Percentiles rank a stretch among this genome's conserved stretches.
phyloP scores from a whole-genome alignment of 2,329 filamentous ascomycete genomes.

The Didymella lethalis region DNA sequence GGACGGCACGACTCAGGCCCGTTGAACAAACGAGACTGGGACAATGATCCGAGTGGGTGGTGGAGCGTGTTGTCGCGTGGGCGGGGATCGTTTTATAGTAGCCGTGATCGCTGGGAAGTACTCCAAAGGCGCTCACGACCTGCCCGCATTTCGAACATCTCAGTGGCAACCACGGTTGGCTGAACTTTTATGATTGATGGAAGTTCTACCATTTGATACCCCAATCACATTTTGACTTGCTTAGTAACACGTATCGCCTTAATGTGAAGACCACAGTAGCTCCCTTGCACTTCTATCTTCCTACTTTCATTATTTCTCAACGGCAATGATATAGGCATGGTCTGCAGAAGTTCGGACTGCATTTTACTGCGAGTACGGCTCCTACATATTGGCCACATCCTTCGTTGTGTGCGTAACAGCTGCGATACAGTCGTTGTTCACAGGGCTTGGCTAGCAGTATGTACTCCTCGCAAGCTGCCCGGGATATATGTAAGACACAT shows the following conservation, averaged over 20 bases:
- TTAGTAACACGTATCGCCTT: neutral
- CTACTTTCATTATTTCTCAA: neutral
- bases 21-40: neutral
- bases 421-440: constrained; percentile 5
- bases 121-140: neutral
- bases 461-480: constrained; percentile 10
- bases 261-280: neutral
- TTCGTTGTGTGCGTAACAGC: neutral
- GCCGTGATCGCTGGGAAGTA: neutral
- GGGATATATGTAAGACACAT: constrained; percentile 13
- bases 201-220: too few relatives aligned
- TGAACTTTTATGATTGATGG: neutral
- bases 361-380: constrained; percentile 22
- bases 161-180: neutral
- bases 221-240: too few relatives aligned
- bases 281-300: neutral
- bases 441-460: constrained; percentile 12
- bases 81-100: neutral
- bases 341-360: constrained; percentile 16
- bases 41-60: neutral
- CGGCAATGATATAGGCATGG: constrained; percentile 14
- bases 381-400: constrained; percentile 17
- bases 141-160: neutral
- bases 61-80: neutral
- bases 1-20: neutral